These are phyloP conservation scores for Nadsonia starkeyi-henricii DNA, from an alignment of 1,139 yeast species.

Conservation along the genomic window DNA sequence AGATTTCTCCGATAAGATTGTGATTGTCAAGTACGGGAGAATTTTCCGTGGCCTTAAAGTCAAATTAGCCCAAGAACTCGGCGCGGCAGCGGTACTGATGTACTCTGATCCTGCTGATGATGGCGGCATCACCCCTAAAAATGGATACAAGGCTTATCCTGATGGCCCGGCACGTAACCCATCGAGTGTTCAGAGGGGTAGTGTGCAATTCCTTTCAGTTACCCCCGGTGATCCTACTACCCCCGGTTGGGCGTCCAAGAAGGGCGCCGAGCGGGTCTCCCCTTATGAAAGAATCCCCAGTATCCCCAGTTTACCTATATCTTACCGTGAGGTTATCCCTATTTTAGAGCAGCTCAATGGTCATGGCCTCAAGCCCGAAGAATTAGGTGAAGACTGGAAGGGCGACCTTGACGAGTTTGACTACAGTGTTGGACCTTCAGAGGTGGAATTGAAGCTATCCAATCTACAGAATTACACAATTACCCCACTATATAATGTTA, in stretches of 20 bases:
- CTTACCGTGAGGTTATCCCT: conserved; percentile 43
- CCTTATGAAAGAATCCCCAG: conserved; percentile 38
- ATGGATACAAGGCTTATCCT: conserved; percentile 48
- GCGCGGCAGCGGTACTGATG: conserved; percentile 45
- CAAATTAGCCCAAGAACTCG: conserved; percentile 50
- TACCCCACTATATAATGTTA: conserved; percentile 45
- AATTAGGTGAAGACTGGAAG: conserved; percentile 29
- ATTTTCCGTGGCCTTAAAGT: conserved; percentile 56
- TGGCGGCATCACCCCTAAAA: conserved; percentile 31
- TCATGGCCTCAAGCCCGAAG: conserved; percentile 30
- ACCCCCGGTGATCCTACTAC: conserved; percentile 86
- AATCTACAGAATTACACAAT: conserved; percentile 44
- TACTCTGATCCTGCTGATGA: conserved; percentile 62
- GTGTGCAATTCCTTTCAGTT: conserved; percentile 63
- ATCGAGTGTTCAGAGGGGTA: conserved; percentile 65
- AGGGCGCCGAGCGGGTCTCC: conserved; percentile 33
- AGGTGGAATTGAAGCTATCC: conserved; percentile 35
- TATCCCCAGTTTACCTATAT: conserved; percentile 52
- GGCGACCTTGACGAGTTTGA: conserved; percentile 36
- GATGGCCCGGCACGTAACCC: conserved; percentile 59
- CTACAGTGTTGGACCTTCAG: conserved; percentile 52
- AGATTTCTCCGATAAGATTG: conserved; percentile 38
- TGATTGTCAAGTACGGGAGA: conserved; percentile 44
- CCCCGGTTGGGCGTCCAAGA: conserved; percentile 63
- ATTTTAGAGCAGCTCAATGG: conserved; percentile 41